A percentile compares a stretch with the other conserved stretches of the same genome.
phyloP scores from a whole-genome alignment of 2,329 filamentous ascomycete genomes.

The Fusarium odoratissimum region DNA sequence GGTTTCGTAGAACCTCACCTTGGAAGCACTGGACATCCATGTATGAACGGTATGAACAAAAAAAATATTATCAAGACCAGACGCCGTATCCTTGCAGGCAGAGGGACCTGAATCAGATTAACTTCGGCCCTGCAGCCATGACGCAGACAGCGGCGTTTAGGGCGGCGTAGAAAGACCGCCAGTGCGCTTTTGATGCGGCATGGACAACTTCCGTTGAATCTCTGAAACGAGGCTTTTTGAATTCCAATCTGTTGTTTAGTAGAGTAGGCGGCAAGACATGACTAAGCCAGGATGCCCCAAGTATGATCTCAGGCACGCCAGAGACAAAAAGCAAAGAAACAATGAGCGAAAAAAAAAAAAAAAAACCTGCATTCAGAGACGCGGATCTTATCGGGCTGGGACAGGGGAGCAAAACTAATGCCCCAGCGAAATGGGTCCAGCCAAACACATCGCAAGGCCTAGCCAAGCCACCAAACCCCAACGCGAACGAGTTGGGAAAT shows the following conservation, averaged over 20 bases:
- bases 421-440: conserved; percentile 32
- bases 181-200: background rate
- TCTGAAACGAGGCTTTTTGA: conserved; percentile 36
- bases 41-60: background rate
- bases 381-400: conserved; percentile 40
- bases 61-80: background rate
- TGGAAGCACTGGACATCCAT: background rate
- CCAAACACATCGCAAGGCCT: conserved; percentile 23
- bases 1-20: conserved; percentile 9
- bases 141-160: conserved; percentile 30
- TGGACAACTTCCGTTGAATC: conserved; percentile 31
- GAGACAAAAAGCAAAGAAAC: conserved; percentile 19
- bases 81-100: conserved; percentile 17
- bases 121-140: conserved; percentile 26
- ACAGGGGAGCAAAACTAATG: conserved; percentile 19
- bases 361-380: conserved; percentile 24
- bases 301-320: conserved; percentile 8
- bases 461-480: conserved; percentile 42
- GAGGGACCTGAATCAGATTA: conserved; percentile 18
- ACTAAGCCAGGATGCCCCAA: conserved; percentile 15
- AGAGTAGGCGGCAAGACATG: conserved; percentile 10
- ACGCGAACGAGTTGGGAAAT: conserved; percentile 33
- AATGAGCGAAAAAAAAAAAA: background rate
- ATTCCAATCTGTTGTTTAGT: conserved; percentile 33
- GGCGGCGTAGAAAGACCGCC: conserved; percentile 27